Evolutionary conservation across 164 flowering plant species (phyloP), one percentile per base, ranked within the genome.

Genomic region (Dillenia suffruticosa): DNA sequence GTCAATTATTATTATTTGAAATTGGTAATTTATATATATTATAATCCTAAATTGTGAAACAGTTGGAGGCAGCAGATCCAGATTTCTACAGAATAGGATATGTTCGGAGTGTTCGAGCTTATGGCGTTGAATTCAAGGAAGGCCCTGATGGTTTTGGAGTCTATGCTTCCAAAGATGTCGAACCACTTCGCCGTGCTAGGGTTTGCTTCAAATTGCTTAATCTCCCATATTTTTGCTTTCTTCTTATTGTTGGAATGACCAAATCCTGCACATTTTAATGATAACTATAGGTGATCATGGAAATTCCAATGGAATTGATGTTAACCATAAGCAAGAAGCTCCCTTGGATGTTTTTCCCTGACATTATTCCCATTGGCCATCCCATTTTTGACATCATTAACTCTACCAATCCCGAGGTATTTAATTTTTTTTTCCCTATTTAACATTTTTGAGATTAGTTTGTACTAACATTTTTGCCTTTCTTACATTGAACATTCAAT

Each of bases 341-440:
- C 17, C 98, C 98, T n/a, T 94, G 97, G 98, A 94, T 90, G 97
- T 94, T 94, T 74, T 89, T 87, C 63, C 98, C 97, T 0, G 96
- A 94, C 75, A 78, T 90, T 53, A 64, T 94, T 45, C 98, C 98
- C 24, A 22, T 94, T 16, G 97, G 97, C 57, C 98, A 94, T 81
- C 98, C 96, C 1, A 87, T 94, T 69, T 94, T 94, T 78, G 98
- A 94, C 73, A 87, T 94, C 56, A 94, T 94, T 61, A 90, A 90
- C 75, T 94, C 98, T 26, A 86, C 98, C 56, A 62, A 94, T 79
- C 88, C 96, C 9, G 92, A 87, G 96, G 98, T 90, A 77, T 59
- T 55, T 64, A 45, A 17, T 2, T 6, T 26, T 65, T 51, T 50
- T 32, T 15, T 50, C 0, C 0, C n/a, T 22, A 16, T 67, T 49